Evolutionary conservation across 495 filamentous ascomycete species (phyloP).

Genomic region (Daldinia decipiens): DNA sequence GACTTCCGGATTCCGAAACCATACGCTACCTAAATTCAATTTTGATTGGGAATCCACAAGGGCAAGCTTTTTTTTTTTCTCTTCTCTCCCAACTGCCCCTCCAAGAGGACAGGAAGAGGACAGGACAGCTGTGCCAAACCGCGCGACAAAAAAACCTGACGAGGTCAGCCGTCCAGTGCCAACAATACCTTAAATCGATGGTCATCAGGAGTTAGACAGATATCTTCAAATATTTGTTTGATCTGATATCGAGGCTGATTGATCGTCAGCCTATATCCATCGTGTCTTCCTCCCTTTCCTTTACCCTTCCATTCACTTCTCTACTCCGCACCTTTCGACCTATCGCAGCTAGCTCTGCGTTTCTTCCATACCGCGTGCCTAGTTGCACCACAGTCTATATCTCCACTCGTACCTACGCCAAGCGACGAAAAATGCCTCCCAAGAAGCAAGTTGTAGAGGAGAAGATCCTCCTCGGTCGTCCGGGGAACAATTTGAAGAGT

Average conservation of each 20-base stretch:
- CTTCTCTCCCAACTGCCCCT: slow-evolving; percentile 31
- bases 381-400: slow-evolving; percentile 57
- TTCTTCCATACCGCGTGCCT: slow-evolving; percentile 50
- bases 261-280: slow-evolving; percentile 49
- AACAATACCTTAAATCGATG: slow-evolving; percentile 27
- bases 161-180: slow-evolving; percentile 38
- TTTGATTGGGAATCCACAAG: slow-evolving; percentile 42
- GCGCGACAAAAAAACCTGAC: slow-evolving; percentile 31
- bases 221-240: slow-evolving; percentile 37
- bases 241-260: slow-evolving; percentile 45
- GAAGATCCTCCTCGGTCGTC: slow-evolving; percentile 89
- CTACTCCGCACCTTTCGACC: slow-evolving; percentile 59
- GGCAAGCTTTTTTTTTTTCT: slow-evolving; percentile 37
- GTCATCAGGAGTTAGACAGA: slow-evolving; percentile 32
- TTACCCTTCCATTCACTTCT: slow-evolving; percentile 64
- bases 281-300: slow-evolving; percentile 59
- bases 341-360: slow-evolving; percentile 72
- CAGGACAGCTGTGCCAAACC: slow-evolving; percentile 41
- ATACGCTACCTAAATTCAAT: slow-evolving; percentile 15
- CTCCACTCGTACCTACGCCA: slow-evolving; percentile 62
- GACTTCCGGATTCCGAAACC: slow-evolving; percentile 34
- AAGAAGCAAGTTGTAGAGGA: slow-evolving; percentile 78
- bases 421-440: slow-evolving; percentile 74
- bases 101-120: slow-evolving; percentile 36
- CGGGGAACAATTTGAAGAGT: slow-evolving; percentile 98